Evolutionary conservation across 805 yeast species (phyloP), one percentile per base, ranked within the genome.

Genomic region (Schwanniomyces polymorphus): DNA sequence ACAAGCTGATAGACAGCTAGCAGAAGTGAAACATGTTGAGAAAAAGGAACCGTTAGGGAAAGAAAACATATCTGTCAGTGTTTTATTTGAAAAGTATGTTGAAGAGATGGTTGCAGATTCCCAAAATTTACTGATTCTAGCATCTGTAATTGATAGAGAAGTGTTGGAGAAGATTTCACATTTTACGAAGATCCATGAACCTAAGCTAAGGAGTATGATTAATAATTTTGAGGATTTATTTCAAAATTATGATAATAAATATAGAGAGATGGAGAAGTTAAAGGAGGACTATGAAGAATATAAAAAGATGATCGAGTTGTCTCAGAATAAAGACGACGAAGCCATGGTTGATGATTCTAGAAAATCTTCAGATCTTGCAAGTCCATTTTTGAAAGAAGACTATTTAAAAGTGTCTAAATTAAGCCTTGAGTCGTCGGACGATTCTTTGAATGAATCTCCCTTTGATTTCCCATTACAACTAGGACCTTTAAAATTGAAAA

Each of bases 151-250:
- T 21, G 78, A 74, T 45, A 51, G 59, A 16, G 59, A 59, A 21
- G 65, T 72, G 1, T 54, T 73, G 46, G 68, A 64, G 28, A 54
- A 57, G 3, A 51, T 73, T n/a, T 66, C 73, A 12, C 54, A 51
- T 6, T 72, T 68, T 49, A 56, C 73, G 11, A 73, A 72, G 46
- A 44, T 45, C 7, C 57, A 71, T 41, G 77, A 74, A 47, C 73
- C 76, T 0, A 62, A 54, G 37, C 56, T 71, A 8, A 52, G 60
- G 8, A 39, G 48, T 4, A 50, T 56, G 1, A 42, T 70, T 40
- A 56, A 57, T 2, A 56, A 56, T 11, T 55, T 70, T 27, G 53
- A 53, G 10, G 58, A 59, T 0, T 44, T 63, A 9, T 56, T 63
- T 14, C 50, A 47, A 5, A 65, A 63, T 17, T 73, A 73, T 44